Evolutionary conservation across 2,329 filamentous ascomycete species (phyloP), one percentile per base, ranked within the genome.

Genomic region (Diaporthe batatas): DNA sequence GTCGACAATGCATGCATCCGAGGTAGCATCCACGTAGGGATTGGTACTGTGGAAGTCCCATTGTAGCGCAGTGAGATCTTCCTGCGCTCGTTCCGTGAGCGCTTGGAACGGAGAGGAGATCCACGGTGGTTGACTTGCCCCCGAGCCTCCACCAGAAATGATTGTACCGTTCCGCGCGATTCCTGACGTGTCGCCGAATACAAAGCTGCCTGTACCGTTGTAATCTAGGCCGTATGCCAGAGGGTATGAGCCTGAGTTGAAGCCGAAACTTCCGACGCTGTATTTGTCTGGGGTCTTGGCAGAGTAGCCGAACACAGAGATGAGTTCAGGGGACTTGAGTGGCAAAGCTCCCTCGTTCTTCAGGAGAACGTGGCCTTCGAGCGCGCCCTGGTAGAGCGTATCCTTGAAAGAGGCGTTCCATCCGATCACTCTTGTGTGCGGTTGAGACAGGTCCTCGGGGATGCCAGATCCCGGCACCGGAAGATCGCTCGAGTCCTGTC

Each of bases 1-100:
- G 75, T 92, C 88, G 0, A 92, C 89, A 3, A 92, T 82, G 75
- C 94, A 96, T 6, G 93, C 86, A 77, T 95, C 88, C 1, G 87
- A 85, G 1, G 71, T 78, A 2, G 82, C 76, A 57, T 86, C 82
- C 2, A 90, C 85, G 10, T 81, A 76, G 0, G 89, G 88, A 2
- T 84, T 80, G 0, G 79, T 77, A 1, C 81, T 84, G 16, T 80
- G 79, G 74, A 90, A 87, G 77, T 91, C 89, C 83, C 86, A 89
- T 77, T 85, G 86, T 1, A 91, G 77, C 0, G 83, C 83, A 0
- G 88, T 90, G 34, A 83, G 83, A 62, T 91, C 88, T n/a, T 86
- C 79, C 44, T 83, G 83, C 0, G 86, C 86, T 44, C 83, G 84
- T n/a, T 83, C 79, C 44, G 84, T 83, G 54, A 90, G 79, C 0